phyloP scores from a whole-genome alignment of 345 rosid species.

The Salix caprea region DNA sequence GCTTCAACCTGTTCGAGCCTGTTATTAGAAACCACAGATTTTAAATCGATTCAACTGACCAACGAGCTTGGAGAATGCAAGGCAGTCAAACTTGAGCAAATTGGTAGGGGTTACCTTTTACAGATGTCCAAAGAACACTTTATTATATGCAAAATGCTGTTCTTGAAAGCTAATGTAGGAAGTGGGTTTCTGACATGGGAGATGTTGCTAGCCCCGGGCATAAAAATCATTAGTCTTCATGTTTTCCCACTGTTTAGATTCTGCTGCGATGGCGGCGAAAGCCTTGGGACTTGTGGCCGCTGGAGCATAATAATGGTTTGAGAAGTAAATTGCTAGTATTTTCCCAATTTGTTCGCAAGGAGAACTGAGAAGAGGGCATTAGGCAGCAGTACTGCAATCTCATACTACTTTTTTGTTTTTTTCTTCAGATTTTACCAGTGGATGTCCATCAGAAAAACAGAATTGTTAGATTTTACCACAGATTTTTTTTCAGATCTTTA shows the following conservation, averaged over 20 bases:
- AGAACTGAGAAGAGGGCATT: neutral
- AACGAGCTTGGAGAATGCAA: neutral
- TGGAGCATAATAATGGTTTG: neutral
- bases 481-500: neutral
- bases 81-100: neutral
- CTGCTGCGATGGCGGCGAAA: neutral
- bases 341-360: neutral
- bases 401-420: neutral
- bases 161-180: neutral
- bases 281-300: neutral
- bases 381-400: neutral
- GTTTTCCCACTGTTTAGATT: neutral
- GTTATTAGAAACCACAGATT: neutral
- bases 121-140: neutral
- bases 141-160: neutral
- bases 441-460: neutral
- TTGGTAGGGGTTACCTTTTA: neutral
- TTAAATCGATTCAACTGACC: neutral
- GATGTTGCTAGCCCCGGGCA: too few relatives aligned
- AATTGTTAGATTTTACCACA: neutral
- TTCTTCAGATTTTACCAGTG: neutral
- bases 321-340: neutral
- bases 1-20: too few relatives aligned
- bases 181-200: neutral
- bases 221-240: neutral